Conservation (phyloP, 2,329 filamentous ascomycete species). For the Verticillium tricorpus region DNA sequence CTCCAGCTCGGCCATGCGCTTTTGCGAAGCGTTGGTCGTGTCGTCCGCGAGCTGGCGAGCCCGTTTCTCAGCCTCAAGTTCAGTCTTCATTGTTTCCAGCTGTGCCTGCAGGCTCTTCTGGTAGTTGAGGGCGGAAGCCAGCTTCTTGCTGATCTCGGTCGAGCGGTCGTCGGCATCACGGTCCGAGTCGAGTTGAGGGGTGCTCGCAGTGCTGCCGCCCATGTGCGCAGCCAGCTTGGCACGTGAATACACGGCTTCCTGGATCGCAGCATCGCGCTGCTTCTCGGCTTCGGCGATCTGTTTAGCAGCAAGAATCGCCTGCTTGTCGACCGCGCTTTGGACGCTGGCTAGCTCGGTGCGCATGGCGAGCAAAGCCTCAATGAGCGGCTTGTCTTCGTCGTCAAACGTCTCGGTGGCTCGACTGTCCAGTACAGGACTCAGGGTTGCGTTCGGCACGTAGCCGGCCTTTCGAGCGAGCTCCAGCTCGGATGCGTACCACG, state of each 20-base stretch:
- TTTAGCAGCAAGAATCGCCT: slow-evolving; percentile 78
- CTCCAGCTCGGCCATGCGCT: slow-evolving; percentile 79
- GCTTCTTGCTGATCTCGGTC: slow-evolving; percentile 72
- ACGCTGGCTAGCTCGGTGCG: slow-evolving; percentile 83
- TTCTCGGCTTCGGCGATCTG: slow-evolving; percentile 92
- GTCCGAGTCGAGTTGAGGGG: slow-evolving; percentile 54
- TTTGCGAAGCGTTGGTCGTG: slow-evolving; percentile 75
- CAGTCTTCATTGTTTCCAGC: slow-evolving; percentile 62
- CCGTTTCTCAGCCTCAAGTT: slow-evolving; percentile 76
- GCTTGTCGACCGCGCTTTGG: slow-evolving; percentile 83
- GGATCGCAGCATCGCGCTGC: slow-evolving; percentile 89
- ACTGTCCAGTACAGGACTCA: slow-evolving; percentile 71
- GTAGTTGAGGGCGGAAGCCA: slow-evolving; percentile 74
- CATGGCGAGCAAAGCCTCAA: slow-evolving; percentile 92
- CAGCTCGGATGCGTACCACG: slow-evolving; percentile 95
- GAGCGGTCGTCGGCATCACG: slow-evolving; percentile 62
- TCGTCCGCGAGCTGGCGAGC: slow-evolving; percentile 85
- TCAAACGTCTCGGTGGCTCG: slow-evolving; percentile 74
- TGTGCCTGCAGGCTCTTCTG: slow-evolving; percentile 79
- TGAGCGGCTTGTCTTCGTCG: slow-evolving; percentile 85
- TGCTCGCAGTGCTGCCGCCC: slow-evolving; percentile 58
- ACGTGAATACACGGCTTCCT: slow-evolving; percentile 91
- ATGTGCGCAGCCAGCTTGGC: slow-evolving; percentile 80
- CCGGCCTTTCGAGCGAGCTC: slow-evolving; percentile 87
- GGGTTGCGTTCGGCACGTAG: slow-evolving; percentile 68